Percentiles rank a stretch among this genome's conserved stretches.
Evolutionary conservation across 768 basidiomycete genomes (phyloP).

Genomic region (Boletus rex-veris): DNA sequence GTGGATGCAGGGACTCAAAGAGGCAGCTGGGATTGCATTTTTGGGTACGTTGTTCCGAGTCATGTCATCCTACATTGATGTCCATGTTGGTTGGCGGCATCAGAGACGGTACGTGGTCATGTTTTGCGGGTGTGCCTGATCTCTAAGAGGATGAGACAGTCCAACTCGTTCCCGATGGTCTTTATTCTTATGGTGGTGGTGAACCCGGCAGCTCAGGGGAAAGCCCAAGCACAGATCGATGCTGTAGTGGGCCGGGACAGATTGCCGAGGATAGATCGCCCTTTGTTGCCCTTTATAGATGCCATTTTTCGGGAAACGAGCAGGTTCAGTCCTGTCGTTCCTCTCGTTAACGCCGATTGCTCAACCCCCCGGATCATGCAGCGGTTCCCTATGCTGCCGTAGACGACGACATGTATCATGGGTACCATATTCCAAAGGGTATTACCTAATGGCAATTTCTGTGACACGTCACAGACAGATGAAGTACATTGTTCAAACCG

Average conservation of each 20-base stretch:
- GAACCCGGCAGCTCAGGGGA: background rate
- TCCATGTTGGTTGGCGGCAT: background rate
- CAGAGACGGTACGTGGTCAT: background rate
- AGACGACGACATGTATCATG: conserved; percentile 9
- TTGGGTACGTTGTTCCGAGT: background rate
- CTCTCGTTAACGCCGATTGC: background rate
- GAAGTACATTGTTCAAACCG: no score
- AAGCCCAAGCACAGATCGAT: background rate
- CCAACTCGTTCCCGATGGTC: background rate
- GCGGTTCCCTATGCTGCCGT: background rate
- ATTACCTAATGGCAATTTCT: background rate
- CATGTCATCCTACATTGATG: background rate
- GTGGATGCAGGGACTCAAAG: background rate
- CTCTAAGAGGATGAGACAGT: background rate
- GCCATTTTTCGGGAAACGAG: background rate
- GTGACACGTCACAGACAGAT: no score
- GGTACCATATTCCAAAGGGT: conserved; percentile 47
- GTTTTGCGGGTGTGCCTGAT: accelerated
- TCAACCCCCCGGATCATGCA: background rate
- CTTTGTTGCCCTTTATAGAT: background rate
- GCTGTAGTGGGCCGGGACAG: background rate
- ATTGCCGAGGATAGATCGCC: background rate
- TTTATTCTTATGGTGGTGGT: background rate
- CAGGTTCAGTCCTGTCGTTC: background rate
- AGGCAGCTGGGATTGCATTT: background rate